Evolutionary conservation across 2,329 filamentous ascomycete genomes (phyloP).

Genomic region (Neofusicoccum ribis): DNA sequence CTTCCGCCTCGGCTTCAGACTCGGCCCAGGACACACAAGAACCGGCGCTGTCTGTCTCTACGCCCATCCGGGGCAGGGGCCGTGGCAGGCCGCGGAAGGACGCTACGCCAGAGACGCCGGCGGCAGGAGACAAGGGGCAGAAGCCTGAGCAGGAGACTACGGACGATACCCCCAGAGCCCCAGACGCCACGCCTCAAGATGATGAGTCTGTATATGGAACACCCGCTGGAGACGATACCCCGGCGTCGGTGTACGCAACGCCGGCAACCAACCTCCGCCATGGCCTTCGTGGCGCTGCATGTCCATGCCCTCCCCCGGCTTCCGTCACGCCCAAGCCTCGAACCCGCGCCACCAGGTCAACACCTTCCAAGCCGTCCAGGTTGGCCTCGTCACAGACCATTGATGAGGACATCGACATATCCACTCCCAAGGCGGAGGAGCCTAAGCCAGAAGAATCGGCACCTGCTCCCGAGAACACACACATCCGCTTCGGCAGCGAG

Average conservation of each 20-base stretch:
- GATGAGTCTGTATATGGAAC: conserved; percentile 18
- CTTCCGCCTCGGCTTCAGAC: neutral
- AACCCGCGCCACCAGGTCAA: neutral
- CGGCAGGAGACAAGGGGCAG: neutral
- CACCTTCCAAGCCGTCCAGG: conserved; percentile 18
- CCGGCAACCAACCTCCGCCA: conserved; percentile 15
- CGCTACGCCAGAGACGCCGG: neutral
- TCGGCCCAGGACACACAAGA: neutral
- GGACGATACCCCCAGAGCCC: neutral
- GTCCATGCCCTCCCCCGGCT: neutral
- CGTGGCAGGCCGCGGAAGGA: conserved; percentile 10
- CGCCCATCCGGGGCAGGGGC: neutral
- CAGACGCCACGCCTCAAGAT: neutral
- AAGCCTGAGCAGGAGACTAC: neutral
- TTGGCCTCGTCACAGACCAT: conserved; percentile 6
- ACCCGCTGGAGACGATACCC: conserved; percentile 7
- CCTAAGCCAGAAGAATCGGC: neutral
- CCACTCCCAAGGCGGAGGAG: neutral
- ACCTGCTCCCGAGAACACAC: conserved; percentile 13
- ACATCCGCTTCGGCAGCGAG: conserved; percentile 39
- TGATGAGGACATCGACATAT: conserved; percentile 6
- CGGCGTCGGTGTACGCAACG: conserved; percentile 18
- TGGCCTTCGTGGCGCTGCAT: neutral
- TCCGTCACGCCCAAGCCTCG: conserved; percentile 16
- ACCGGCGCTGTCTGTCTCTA: neutral